A percentile compares a stretch with the other conserved stretches of the same genome.
Conservation (phyloP, 306 rosid species). For the Lathyrus tuberosus region DNA sequence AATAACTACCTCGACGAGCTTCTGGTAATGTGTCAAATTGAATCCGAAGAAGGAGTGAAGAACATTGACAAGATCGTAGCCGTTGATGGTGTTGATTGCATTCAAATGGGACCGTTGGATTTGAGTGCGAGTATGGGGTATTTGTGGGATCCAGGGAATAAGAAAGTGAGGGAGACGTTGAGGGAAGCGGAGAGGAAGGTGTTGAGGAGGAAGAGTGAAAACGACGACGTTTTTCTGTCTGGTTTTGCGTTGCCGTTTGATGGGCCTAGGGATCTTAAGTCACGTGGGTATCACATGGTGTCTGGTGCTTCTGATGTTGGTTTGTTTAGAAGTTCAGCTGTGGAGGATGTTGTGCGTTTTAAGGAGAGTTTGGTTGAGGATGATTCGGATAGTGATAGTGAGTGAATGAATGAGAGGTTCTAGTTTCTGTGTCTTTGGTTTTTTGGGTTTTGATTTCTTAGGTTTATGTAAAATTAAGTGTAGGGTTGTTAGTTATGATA, state of each 20-base stretch:
- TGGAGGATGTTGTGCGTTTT: conserved; percentile 70
- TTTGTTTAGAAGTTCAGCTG: conserved; percentile 56
- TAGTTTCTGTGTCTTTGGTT: not conserved
- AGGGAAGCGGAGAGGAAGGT: conserved; percentile 65
- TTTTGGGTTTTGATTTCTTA: not conserved
- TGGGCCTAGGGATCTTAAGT: conserved; percentile 49
- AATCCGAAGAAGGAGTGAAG: conserved; percentile 57
- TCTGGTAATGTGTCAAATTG: conserved; percentile 73
- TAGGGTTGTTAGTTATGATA: not conserved
- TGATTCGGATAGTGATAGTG: conserved; percentile 56
- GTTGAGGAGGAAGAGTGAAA: conserved; percentile 43
- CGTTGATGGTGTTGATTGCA: conserved; percentile 79
- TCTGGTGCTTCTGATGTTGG: conserved; percentile 70
- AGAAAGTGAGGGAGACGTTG: conserved; percentile 62
- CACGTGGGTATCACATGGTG: conserved; percentile 76
- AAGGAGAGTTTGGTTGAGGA: conserved; percentile 48
- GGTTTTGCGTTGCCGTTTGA: conserved; percentile 71
- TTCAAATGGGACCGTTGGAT: conserved; percentile 90
- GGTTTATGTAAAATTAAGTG: conserved; percentile 30
- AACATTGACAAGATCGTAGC: conserved; percentile 52
- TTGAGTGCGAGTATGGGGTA: conserved; percentile 80
- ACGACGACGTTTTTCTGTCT: conserved; percentile 48
- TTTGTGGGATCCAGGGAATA: conserved; percentile 78
- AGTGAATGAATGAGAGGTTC: conserved; percentile 26
- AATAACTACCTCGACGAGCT: conserved; percentile 64